These are phyloP conservation scores for Penicillium longicatenatum DNA, from an alignment of 495 filamentous ascomycete species.

Conservation along the genomic window DNA sequence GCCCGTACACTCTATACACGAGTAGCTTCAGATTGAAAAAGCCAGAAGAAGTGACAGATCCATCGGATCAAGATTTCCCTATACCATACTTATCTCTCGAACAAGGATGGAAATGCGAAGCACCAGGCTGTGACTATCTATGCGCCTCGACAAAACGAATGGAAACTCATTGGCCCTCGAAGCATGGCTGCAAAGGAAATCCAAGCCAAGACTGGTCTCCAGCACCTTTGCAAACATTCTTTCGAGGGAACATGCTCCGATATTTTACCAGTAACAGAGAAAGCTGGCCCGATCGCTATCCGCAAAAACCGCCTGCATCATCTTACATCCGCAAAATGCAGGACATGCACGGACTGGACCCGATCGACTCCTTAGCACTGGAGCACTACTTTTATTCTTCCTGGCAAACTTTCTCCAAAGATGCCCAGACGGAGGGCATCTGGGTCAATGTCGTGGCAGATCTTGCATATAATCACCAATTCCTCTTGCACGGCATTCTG, in stretches of 20 bases:
- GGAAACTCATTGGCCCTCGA: conserved; percentile 30
- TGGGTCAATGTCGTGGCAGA: conserved; percentile 27
- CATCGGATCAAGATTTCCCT: conserved; percentile 28
- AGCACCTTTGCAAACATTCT: conserved; percentile 29
- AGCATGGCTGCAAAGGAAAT: conserved; percentile 17
- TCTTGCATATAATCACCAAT: conserved; percentile 24
- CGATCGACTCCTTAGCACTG: conserved; percentile 15
- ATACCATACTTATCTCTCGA: conserved; percentile 30
- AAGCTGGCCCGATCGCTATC: background rate
- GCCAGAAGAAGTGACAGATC: conserved; percentile 22
- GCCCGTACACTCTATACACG: conserved; percentile 27
- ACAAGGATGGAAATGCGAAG: conserved; percentile 29
- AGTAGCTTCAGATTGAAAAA: conserved; percentile 20
- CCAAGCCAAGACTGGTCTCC: conserved; percentile 16
- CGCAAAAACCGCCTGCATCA: background rate
- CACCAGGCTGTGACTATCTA: conserved; percentile 26
- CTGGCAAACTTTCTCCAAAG: conserved; percentile 19
- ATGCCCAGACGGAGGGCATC: conserved; percentile 14
- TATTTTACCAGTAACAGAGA: conserved; percentile 25
- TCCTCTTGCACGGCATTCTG: conserved; percentile 39
- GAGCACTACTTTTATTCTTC: conserved; percentile 22
- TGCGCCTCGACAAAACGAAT: conserved; percentile 34
- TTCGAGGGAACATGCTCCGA: conserved; percentile 28
- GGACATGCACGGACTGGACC: conserved; percentile 15
- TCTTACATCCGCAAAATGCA: conserved; percentile 4